Base-by-base conservation (phyloP, 768 basidiomycete genomes). In the Rhizopogon vesiculosus region DNA sequence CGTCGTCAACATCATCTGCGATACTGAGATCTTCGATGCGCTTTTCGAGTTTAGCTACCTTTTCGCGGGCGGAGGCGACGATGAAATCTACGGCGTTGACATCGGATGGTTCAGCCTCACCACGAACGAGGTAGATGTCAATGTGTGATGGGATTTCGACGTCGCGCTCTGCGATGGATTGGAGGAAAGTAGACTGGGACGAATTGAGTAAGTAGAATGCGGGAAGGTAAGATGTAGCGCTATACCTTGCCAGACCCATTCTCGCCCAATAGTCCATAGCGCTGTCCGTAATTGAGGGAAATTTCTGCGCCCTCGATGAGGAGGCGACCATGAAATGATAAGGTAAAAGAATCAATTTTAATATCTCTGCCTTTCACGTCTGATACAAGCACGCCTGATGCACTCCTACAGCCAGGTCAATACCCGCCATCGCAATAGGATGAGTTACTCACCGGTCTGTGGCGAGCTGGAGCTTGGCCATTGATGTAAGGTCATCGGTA, bases 41-140 rank as follows among this genome's bases (percentile, higher is more conserved):
- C 60, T 86, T 85, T 73, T 99, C 96, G 56, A 99, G 84, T 58
- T 85, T 84, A 22, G 93, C 93, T 29, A 98, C 96, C 76, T 98
- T 98, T 59, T 84, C 87, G 66, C 80, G 89, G 35, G 97, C 96
- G 10, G 93, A 96, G 25, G 85, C 83, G 66, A 98, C 81, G 74
- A 98, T 98, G 77, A 91, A 99, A 68, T 98, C 96, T 56, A 98
- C 74, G n/a, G 96, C 97, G 68, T 96, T 98, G 61, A 91, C 83
- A 2, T 97, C 90, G 13, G 93, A 88, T 1, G 96, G 96, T 64
- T 98, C 96, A 1, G 92, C 96, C 69, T 98, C 96, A 59, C 96
- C 95, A 25, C 87, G 76, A 56, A 99, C 96, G 62, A 98, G 87
- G 78, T 98, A 97, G 72, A 98, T 96, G 70, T 99, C 96, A 70